Evolutionary conservation across 2,329 filamentous ascomycete genomes (phyloP), one percentile per base, ranked within the genome.

Genomic region (Ceratocystis smalleyi): DNA sequence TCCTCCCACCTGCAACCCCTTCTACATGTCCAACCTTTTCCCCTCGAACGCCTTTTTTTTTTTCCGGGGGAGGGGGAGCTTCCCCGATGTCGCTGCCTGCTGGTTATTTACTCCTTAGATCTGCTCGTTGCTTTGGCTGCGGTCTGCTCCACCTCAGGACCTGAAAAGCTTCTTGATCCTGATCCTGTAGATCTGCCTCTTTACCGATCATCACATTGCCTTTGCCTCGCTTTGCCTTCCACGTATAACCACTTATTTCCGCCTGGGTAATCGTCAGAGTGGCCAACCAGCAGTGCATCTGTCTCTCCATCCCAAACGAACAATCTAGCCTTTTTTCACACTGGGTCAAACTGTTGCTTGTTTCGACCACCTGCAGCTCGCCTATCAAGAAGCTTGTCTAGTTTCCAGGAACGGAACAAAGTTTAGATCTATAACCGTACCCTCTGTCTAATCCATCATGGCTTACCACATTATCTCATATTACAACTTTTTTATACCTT

Each of bases 151-250:
- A 61, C 59, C 22, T 45, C 40, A 43, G 61, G 47, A 40, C 47
- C 47, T 54, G 61, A 63, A 55, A 63, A 57, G 61, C 61, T 63
- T 63, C 61, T 63, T 63, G 61, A 51, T 63, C 61, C 61, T 63
- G 61, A 63, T 63, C 61, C 61, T 63, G 32, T 54, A 40, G 35
- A 43, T 54, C 61, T 27, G 22, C n/a, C 59, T 55, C 12, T 19
- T 47, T 27, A 54, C 24, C 19, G 19, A 49, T 49, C 19, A 24
- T 49, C 47, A 22, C 47, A 1, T 22, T 24, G 19, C 47, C 47
- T 49, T 49, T 49, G 35, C 12, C 22, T 49, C n/a, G 7, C n/a
- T 17, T 43, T 54, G 45, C 27, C 47, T 45, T 30, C 22, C 45
- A 15, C 51, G 22, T 61, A 22, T 19, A 24, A 61, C 40, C 12